phyloP scores from a whole-genome alignment of 2,329 filamentous ascomycete genomes.

The Thelonectria rubi region DNA sequence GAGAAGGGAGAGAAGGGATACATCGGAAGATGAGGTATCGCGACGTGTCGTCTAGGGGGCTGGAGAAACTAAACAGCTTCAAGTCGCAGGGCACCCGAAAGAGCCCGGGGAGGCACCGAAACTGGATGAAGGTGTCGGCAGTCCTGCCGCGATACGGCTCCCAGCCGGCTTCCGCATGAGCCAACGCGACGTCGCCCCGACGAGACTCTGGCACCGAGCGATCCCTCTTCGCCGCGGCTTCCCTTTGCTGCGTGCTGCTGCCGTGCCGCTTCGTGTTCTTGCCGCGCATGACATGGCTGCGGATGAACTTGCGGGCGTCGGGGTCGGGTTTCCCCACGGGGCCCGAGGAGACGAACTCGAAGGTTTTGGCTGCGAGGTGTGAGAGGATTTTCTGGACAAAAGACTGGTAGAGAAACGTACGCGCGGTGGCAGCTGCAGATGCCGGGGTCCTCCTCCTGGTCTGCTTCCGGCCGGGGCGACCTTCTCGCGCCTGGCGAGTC shows the following conservation, averaged over 20 bases:
- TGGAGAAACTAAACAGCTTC: conserved; percentile 32
- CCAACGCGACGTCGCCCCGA: neutral
- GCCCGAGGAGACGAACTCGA: conserved; percentile 43
- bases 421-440: conserved; percentile 6
- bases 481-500: neutral
- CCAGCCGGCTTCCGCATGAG: neutral
- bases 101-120: conserved; percentile 27
- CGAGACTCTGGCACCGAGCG: neutral
- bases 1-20: neutral
- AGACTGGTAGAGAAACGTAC: neutral
- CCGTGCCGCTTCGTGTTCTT: conserved; percentile 36
- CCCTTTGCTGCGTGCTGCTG: neutral
- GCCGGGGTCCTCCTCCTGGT: conserved; percentile 17
- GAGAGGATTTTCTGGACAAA: neutral
- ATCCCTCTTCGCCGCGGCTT: neutral
- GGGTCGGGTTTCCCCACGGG: conserved; percentile 36
- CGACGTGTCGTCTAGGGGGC: conserved; percentile 28
- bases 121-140: conserved; percentile 12
- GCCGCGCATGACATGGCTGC: conserved; percentile 43
- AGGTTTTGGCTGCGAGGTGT: conserved; percentile 31
- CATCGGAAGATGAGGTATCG: conserved; percentile 32
- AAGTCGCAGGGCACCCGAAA: conserved; percentile 31
- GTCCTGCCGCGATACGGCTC: neutral
- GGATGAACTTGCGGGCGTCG: conserved; percentile 40
- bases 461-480: conserved; percentile 3